These are phyloP conservation scores for Tritrichomonas musculus DNA, from an alignment of 208 protist genomes.

Conservation along the genomic window DNA sequence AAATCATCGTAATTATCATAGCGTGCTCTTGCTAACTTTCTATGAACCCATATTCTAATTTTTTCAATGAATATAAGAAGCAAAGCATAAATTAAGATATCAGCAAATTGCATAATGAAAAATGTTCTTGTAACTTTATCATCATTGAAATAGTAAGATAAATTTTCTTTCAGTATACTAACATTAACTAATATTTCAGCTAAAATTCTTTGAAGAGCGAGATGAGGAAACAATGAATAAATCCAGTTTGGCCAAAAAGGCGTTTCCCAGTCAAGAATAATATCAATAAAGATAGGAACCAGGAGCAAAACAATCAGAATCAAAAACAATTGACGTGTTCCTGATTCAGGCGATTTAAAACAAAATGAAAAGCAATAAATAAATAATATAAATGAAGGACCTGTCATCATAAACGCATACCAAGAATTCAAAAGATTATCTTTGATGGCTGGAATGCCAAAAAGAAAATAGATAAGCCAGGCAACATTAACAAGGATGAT, in stretches of 20 bases:
- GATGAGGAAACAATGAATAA: background rate
- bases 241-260: background rate
- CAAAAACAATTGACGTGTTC: background rate
- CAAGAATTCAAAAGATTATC: background rate
- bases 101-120: background rate
- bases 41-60: background rate
- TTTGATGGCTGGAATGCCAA: background rate
- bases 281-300: background rate
- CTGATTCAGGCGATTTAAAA: background rate
- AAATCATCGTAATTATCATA: background rate
- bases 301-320: background rate
- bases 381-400: constrained; percentile 8
- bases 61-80: background rate
- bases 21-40: background rate
- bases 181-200: background rate
- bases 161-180: background rate
- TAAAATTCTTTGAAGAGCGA: background rate
- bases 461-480: background rate
- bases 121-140: background rate
- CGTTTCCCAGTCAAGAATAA: background rate
- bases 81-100: background rate
- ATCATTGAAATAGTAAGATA: background rate
- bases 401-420: background rate
- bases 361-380: background rate
- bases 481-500: background rate